These are phyloP conservation scores for Zygosaccharomyces rouxii DNA, from an alignment of 805 yeast species.

Conservation along the genomic window DNA sequence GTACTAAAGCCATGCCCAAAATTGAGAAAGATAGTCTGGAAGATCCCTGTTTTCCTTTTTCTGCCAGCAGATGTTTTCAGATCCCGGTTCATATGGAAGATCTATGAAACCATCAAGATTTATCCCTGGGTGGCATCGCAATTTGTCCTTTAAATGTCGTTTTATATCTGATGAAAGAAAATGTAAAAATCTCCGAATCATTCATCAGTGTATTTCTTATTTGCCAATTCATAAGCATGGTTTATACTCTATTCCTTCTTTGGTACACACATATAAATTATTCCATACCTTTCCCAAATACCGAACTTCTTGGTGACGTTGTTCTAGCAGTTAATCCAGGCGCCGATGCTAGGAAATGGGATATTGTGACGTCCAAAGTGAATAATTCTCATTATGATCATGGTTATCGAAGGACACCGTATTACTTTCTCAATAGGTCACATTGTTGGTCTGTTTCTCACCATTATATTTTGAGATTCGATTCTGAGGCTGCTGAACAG, in stretches of 20 bases:
- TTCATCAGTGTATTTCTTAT: background rate
- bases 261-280: background rate
- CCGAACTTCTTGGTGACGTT: background rate
- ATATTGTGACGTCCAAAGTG: background rate
- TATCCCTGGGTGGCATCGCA: background rate
- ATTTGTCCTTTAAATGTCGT: background rate
- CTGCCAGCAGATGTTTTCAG: background rate
- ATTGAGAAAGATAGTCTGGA: background rate
- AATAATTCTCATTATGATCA: background rate
- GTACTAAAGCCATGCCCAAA: no score
- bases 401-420: conserved; percentile 1
- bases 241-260: no score
- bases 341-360: background rate
- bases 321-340: background rate
- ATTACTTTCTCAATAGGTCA: background rate
- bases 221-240: background rate
- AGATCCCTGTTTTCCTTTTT: background rate
- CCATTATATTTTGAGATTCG: background rate
- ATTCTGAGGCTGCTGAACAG: background rate
- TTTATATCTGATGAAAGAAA: no score
- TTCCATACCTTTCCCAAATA: background rate
- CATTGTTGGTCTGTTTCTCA: background rate
- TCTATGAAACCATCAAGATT: background rate
- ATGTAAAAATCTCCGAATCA: background rate
- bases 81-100: background rate